Evolutionary conservation across 2,329 filamentous ascomycete genomes (phyloP).

Genomic region (Metarhizium rileyi): DNA sequence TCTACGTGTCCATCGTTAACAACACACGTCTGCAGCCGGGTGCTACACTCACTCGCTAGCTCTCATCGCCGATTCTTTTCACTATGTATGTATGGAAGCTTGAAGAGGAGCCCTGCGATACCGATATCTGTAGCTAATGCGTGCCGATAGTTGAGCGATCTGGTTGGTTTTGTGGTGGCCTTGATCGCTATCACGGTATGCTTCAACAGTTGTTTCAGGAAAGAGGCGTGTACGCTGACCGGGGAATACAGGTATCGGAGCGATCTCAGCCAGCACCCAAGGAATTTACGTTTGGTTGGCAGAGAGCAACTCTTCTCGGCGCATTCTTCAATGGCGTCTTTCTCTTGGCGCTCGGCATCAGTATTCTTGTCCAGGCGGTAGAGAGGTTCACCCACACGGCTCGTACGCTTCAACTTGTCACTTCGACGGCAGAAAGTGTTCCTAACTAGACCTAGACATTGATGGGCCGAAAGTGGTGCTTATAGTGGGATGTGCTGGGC

Average conservation of each 20-base stretch:
- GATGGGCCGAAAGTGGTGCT: slow-evolving; percentile 57
- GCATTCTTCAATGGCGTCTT: slow-evolving; percentile 77
- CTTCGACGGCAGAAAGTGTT: neutral
- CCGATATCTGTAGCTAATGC: slow-evolving; percentile 8
- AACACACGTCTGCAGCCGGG: slow-evolving; percentile 38
- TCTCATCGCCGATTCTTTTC: slow-evolving; percentile 68
- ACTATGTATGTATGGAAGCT: slow-evolving; percentile 54
- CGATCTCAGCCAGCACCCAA: slow-evolving; percentile 41
- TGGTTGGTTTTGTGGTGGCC: slow-evolving; percentile 60
- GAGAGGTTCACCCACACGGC: slow-evolving; percentile 56
- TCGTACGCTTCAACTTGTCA: slow-evolving; percentile 21
- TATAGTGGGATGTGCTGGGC: slow-evolving; percentile 58
- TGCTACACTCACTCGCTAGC: slow-evolving; percentile 64
- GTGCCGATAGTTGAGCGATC: slow-evolving; percentile 52
- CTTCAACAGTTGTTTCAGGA: neutral
- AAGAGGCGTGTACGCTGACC: neutral
- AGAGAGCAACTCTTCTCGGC: slow-evolving; percentile 60
- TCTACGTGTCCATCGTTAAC: neutral
- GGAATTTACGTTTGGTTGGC: slow-evolving; percentile 58
- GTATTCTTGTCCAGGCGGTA: slow-evolving; percentile 63
- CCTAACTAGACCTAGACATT: slow-evolving; percentile 35
- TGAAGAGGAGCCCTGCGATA: neutral
- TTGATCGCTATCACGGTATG: slow-evolving; percentile 52
- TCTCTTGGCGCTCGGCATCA: slow-evolving; percentile 59
- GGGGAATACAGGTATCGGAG: slow-evolving; percentile 44